Conservation (phyloP, 805 yeast species). For the Ogataea parapolymorpha region DNA sequence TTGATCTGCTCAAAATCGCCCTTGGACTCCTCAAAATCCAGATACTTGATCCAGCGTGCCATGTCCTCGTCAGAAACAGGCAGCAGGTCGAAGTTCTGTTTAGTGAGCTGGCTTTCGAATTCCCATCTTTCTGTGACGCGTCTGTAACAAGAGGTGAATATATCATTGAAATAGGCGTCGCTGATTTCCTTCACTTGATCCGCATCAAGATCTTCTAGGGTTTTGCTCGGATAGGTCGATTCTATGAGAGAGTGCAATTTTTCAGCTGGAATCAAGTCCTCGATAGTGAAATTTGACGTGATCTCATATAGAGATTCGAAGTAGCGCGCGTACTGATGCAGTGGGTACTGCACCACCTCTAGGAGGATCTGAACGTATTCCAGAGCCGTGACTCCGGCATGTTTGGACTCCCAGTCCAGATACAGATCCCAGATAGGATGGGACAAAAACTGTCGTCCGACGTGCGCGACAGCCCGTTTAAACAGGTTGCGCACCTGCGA, state of each 20-base stretch:
- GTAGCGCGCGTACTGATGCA: constrained; percentile 84
- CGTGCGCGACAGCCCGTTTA: constrained; percentile 41
- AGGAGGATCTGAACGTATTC: constrained; percentile 42
- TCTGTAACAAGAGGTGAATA: constrained; percentile 46
- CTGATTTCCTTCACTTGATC: constrained; percentile 27
- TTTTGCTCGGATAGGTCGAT: constrained; percentile 8
- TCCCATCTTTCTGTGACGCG: constrained; percentile 64
- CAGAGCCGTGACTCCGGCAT: constrained; percentile 32
- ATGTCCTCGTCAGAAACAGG: constrained; percentile 43
- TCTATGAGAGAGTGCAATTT: constrained; percentile 30
- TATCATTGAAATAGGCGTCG: constrained; percentile 41
- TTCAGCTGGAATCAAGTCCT: constrained; percentile 30
- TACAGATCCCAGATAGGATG: constrained; percentile 83
- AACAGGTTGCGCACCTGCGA: constrained; percentile 41
- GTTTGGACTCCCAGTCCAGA: constrained; percentile 54
- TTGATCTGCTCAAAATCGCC: constrained; percentile 33
- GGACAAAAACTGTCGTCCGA: constrained; percentile 73
- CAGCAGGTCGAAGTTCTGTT: constrained; percentile 52
- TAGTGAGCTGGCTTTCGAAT: constrained; percentile 62
- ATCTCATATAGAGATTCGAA: constrained; percentile 48
- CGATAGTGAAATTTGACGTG: constrained; percentile 33
- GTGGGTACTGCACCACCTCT: constrained; percentile 54
- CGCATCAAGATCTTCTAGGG: constrained; percentile 14
- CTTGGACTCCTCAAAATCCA: constrained; percentile 43
- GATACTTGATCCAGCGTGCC: constrained; percentile 59